These are phyloP conservation scores for Hypsizygus ulmarius DNA, from an alignment of 1,284 basidiomycete genomes.

Conservation along the genomic window DNA sequence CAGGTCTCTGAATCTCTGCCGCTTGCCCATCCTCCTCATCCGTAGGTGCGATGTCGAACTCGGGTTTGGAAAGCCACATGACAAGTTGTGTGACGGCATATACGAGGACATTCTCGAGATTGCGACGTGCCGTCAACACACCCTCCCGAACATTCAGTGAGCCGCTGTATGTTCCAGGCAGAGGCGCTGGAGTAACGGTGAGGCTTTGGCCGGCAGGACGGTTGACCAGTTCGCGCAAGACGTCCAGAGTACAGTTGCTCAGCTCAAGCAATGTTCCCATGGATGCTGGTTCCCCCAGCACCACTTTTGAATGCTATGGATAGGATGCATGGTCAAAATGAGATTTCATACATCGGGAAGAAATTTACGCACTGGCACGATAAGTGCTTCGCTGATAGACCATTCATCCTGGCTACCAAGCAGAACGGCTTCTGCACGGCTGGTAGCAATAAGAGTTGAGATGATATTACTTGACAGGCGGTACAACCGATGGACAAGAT, in stretches of 20 bases:
- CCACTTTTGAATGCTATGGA: conserved; percentile 74
- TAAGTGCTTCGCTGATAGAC: conserved; percentile 62
- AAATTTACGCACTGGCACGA: conserved; percentile 64
- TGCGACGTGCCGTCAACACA: conserved; percentile 51
- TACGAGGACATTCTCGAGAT: conserved; percentile 69
- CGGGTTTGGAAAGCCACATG: conserved; percentile 70
- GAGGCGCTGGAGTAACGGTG: conserved; percentile 32
- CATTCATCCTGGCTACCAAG: conserved; percentile 67
- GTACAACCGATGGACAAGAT: conserved; percentile 68
- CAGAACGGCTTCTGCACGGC: conserved; percentile 68
- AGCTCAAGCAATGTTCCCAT: conserved; percentile 78
- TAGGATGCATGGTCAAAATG: conserved; percentile 9
- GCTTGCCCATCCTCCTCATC: conserved; percentile 40
- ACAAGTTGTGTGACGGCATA: conserved; percentile 77
- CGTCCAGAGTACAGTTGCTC: conserved; percentile 68
- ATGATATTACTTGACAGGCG: conserved; percentile 67
- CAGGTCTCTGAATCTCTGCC: conserved; percentile 36
- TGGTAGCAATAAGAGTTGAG: conserved; percentile 68
- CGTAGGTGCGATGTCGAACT: conserved; percentile 45
- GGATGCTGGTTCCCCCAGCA: conserved; percentile 73
- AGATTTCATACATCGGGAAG: conserved; percentile 3
- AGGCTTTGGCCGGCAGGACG: conserved; percentile 54
- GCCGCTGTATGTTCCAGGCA: conserved; percentile 35
- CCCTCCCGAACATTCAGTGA: conserved; percentile 58
- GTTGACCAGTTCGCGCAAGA: conserved; percentile 59